Evolutionary conservation across 2,329 filamentous ascomycete species (phyloP).

Genomic region (Claviceps pusilla): DNA sequence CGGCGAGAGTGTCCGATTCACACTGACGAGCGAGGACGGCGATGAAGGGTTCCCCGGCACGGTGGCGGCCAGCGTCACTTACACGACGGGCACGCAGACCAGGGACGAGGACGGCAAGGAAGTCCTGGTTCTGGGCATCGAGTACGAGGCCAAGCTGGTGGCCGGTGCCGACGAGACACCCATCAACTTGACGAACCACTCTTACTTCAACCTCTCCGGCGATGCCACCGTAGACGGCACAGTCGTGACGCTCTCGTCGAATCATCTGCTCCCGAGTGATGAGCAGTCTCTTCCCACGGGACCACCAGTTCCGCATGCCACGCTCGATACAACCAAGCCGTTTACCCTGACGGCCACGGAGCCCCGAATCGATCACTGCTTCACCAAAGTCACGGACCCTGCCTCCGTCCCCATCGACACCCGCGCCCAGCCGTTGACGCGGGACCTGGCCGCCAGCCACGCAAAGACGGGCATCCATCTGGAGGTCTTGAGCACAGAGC

Average conservation of each 20-base stretch:
- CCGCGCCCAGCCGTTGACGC: constrained; percentile 44
- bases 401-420: constrained; percentile 50
- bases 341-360: constrained; percentile 59
- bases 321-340: constrained; percentile 46
- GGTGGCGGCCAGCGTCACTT: constrained; percentile 62
- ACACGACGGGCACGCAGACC: constrained; percentile 57
- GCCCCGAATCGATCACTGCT: constrained; percentile 81
- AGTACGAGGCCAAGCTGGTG: constrained; percentile 76
- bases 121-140: constrained; percentile 62
- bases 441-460: constrained; percentile 59
- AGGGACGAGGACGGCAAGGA: constrained; percentile 40
- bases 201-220: constrained; percentile 54
- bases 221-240: constrained; percentile 39
- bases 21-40: constrained; percentile 55
- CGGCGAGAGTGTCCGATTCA: constrained; percentile 53
- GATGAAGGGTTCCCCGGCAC: constrained; percentile 86
- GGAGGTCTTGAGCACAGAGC: constrained; percentile 81
- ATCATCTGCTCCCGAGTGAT: constrained; percentile 60
- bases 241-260: constrained; percentile 50
- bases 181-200: constrained; percentile 92
- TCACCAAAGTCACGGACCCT: constrained; percentile 56
- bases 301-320: constrained; percentile 47
- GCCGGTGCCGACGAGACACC: constrained; percentile 74
- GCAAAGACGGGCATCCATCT: constrained; percentile 62
- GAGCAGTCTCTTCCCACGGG: constrained; percentile 58